Conservation (phyloP, 73 alveolate species). For the Tetrahymena borealis region DNA sequence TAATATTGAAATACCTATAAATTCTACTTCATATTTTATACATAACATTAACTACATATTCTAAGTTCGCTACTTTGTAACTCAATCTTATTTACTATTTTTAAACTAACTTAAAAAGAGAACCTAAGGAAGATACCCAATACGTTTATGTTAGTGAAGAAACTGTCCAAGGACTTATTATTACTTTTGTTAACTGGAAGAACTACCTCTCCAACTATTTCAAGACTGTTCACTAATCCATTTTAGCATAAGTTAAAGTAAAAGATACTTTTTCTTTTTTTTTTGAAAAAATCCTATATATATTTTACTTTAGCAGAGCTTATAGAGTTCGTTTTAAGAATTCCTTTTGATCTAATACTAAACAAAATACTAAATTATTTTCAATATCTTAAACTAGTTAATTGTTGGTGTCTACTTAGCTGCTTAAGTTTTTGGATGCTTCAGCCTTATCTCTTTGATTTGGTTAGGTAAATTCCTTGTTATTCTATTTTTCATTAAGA, state of each 20-base stretch:
- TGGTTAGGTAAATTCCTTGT: constrained; percentile 3
- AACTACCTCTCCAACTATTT: neutral
- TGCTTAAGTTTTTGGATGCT: neutral
- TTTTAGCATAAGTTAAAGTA: neutral
- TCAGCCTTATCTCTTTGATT: neutral
- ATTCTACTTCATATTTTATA: neutral
- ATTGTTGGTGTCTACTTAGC: neutral
- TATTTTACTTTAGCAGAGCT: too few species aligned
- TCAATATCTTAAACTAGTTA: neutral
- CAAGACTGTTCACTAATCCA: neutral
- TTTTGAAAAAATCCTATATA: too few species aligned
- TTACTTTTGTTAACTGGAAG: neutral
- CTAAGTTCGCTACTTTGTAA: too few species aligned
- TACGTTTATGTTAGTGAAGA: neutral
- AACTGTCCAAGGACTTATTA: neutral
- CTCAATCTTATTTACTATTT: too few species aligned
- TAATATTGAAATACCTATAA: neutral
- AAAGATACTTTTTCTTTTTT: neutral
- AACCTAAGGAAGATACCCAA: neutral
- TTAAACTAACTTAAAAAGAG: neutral
- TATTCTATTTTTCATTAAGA: too few species aligned
- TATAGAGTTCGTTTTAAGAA: too few species aligned
- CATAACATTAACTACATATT: neutral
- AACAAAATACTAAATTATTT: neutral
- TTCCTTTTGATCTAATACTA: too few species aligned